phyloP scores from a whole-genome alignment of 306 rosid genomes.

The Bauhinia variegata region DNA sequence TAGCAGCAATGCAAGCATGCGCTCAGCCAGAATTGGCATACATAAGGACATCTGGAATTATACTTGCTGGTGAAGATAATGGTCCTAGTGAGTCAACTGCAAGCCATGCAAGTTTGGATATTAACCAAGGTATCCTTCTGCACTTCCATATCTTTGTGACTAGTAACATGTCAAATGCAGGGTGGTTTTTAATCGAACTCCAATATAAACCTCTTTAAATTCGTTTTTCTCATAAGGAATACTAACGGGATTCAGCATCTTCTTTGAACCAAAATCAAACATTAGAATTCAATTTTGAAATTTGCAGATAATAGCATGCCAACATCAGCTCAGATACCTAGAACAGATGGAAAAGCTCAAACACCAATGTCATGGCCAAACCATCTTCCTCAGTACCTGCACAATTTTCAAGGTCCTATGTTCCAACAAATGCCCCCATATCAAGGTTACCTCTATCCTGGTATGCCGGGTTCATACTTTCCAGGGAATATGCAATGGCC shows the following conservation, averaged over 20 bases:
- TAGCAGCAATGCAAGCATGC: slow-evolving; percentile 90
- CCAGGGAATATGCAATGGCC: slow-evolving; percentile 91
- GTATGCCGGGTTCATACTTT: slow-evolving; percentile 86
- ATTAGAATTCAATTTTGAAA: slow-evolving; percentile 21
- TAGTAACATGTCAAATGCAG: too few relatives aligned
- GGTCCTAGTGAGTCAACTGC: slow-evolving; percentile 66
- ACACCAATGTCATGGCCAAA: slow-evolving; percentile 73
- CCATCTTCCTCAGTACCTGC: slow-evolving; percentile 76
- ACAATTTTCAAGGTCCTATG: slow-evolving; percentile 80
- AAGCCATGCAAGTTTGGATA: slow-evolving; percentile 85
- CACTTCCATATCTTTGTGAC: not conserved
- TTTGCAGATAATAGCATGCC: slow-evolving; percentile 62
- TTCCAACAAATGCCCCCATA: slow-evolving; percentile 82
- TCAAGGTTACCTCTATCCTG: slow-evolving; percentile 79
- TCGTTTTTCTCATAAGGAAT: too few relatives aligned
- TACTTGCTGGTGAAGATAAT: slow-evolving; percentile 88
- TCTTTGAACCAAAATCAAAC: slow-evolving; percentile 13
- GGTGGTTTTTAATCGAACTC: too few relatives aligned
- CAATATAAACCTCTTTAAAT: too few relatives aligned
- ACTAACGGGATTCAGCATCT: slow-evolving; percentile 14
- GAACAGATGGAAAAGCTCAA: slow-evolving; percentile 69
- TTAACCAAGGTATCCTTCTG: slow-evolving; percentile 68
- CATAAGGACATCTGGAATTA: slow-evolving; percentile 77
- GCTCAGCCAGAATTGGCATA: slow-evolving; percentile 76
- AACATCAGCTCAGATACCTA: slow-evolving; percentile 50